phyloP scores from a whole-genome alignment of 352 stramenopile genomes.

The Phytopythium litorale region DNA sequence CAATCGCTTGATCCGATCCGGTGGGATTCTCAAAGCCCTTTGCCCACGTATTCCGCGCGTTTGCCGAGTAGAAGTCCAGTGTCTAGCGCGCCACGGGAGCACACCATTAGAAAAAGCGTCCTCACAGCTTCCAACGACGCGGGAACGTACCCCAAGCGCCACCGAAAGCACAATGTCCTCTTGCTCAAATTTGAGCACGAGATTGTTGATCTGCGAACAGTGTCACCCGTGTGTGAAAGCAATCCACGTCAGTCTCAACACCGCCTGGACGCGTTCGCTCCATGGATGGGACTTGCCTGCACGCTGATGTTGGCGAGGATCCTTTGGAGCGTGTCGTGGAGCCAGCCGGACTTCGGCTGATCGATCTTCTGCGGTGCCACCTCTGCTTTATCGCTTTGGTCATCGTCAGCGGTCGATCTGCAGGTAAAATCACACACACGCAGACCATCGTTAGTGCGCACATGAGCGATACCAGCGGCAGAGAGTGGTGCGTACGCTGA shows the following conservation, averaged over 20 bases:
- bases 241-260: no score
- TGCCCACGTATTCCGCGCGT: conserved; percentile 46
- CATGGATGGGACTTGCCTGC: conserved; percentile 23
- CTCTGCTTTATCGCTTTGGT: neutral
- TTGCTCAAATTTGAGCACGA: conserved; percentile 88
- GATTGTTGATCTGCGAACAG: conserved; percentile 68
- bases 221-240: neutral
- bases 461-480: neutral
- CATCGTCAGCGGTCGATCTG: conserved; percentile 1
- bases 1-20: conserved; percentile 39
- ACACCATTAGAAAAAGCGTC: neutral
- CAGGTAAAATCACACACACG: neutral
- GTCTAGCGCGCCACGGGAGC: conserved; percentile 28
- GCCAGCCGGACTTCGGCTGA: conserved; percentile 75
- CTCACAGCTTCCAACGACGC: neutral
- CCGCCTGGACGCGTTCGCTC: no score
- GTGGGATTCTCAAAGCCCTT: conserved; percentile 69
- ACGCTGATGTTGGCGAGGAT: conserved; percentile 83
- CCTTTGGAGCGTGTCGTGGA: conserved; percentile 73
- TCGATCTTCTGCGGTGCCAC: conserved; percentile 48
- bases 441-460: neutral
- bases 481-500: neutral
- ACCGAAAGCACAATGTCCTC: conserved; percentile 84
- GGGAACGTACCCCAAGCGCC: conserved; percentile 57
- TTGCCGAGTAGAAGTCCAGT: conserved; percentile 74